Evolutionary conservation across 179 eudicot genomes (phyloP), one percentile per base, ranked within the genome.

Genomic region (Dionaea muscipula): DNA sequence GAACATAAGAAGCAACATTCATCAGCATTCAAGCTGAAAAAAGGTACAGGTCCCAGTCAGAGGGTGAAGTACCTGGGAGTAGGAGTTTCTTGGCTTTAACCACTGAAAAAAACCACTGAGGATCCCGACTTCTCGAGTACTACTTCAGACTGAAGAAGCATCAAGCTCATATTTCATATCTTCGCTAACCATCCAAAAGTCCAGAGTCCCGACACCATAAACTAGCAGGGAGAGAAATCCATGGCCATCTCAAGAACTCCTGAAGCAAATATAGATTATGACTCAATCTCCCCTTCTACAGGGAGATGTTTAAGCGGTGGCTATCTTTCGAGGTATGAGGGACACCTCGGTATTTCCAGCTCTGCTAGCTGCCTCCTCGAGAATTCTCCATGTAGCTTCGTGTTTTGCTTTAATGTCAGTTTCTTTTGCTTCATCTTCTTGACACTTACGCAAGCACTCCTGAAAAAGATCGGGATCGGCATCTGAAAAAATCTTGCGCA

Each of bases 401-500:
- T 71, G 78, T 61, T 75, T 82, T 66, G 55, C 51, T 64, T 63
- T 75, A 16, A 38, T 55, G 59, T 75, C 85, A 40, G 68, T 67
- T 56, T 61, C 70, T 44, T 58, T 64, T 18, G 78, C 80, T 71
- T 77, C 83, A 43, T 79, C 77, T 69, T 79, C 86, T 64, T 75
- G 68, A 46, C 75, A 82, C 74, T 81, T 82, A 20, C 28, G 62
- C 67, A 77, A 56, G 62, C 89, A 84, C 64, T 79, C 83, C 66
- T 82, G 77, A 44, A 68, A 77, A 20, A 84, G 78, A 67, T 71
- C 81, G 3, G 81, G 78, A 57, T 84, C 83, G 24, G 49, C 35
- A 18, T 84, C 94, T 3, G 78, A 71, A 63, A 79, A 84, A 37
- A 82, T 77, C 70, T 82, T 84, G 25, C 83, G 73, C 22, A 82